These are phyloP conservation scores for Fusarium armeniacum DNA, from an alignment of 2,329 filamentous ascomycete genomes.

Conservation along the genomic window DNA sequence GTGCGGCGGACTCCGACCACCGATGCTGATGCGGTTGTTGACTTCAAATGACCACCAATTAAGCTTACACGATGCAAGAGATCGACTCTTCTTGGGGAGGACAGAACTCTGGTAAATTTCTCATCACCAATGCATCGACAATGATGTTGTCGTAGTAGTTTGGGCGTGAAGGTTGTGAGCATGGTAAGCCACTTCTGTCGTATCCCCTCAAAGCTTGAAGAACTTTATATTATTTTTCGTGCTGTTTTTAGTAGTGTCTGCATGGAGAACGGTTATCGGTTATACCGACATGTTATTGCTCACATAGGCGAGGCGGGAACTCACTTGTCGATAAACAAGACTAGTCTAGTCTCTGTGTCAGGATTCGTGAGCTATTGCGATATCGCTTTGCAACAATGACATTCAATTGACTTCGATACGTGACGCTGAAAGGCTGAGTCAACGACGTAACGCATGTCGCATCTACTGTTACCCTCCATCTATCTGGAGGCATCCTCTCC, in stretches of 20 bases:
- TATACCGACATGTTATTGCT: background rate
- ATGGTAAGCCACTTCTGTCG: background rate
- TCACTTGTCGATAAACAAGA: background rate
- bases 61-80: background rate
- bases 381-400: conserved; percentile 1
- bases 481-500: background rate
- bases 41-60: background rate
- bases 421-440: conserved; percentile 1
- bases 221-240: background rate
- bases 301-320: background rate
- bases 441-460: conserved; percentile 2
- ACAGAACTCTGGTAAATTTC: background rate
- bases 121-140: background rate
- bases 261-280: background rate
- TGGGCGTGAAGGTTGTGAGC: background rate
- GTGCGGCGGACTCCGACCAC: background rate
- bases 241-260: background rate
- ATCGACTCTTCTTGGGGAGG: background rate
- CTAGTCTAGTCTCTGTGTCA: background rate
- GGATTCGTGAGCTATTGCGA: background rate
- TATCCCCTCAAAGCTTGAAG: background rate
- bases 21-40: background rate
- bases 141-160: background rate
- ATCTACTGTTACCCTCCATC: background rate
- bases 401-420: background rate